Conservation (phyloP, 805 yeast species). For the Kazachstania psychrophila region DNA sequence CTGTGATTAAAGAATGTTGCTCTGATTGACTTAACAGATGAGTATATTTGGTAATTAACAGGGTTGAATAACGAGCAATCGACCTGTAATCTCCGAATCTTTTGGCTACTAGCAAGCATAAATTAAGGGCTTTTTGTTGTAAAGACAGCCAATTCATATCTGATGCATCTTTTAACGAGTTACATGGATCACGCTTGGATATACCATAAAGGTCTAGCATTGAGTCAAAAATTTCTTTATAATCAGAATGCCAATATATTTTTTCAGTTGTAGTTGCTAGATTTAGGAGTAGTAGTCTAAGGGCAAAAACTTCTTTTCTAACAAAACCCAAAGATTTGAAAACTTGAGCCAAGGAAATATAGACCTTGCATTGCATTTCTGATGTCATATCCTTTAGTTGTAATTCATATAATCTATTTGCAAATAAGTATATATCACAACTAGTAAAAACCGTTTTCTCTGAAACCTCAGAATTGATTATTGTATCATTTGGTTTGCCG, state of each 20-base stretch:
- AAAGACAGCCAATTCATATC: slow-evolving; percentile 45
- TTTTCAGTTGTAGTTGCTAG: slow-evolving; percentile 34
- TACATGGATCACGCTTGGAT: slow-evolving; percentile 31
- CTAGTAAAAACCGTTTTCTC: slow-evolving; percentile 11
- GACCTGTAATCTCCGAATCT: slow-evolving; percentile 39
- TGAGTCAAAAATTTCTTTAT: slow-evolving; percentile 38
- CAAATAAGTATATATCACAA: slow-evolving; percentile 39
- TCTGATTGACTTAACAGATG: slow-evolving; percentile 49
- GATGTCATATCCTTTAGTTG: slow-evolving; percentile 39
- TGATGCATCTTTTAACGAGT: slow-evolving; percentile 16
- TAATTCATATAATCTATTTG: slow-evolving; percentile 39
- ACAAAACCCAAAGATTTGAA: slow-evolving; percentile 51
- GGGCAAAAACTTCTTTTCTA: slow-evolving; percentile 61
- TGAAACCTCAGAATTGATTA: neutral
- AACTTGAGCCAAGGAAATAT: slow-evolving; percentile 54
- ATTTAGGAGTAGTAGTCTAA: slow-evolving; percentile 53
- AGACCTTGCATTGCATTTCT: slow-evolving; percentile 50
- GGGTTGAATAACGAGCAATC: slow-evolving; percentile 39
- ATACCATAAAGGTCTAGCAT: slow-evolving; percentile 50
- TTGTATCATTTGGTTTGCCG: slow-evolving; percentile 15
- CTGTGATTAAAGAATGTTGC: slow-evolving; percentile 37
- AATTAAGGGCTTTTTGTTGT: slow-evolving; percentile 46
- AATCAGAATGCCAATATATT: slow-evolving; percentile 22
- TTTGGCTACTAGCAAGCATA: slow-evolving; percentile 46
- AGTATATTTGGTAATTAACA: slow-evolving; percentile 47